Conservation (phyloP, 1,284 basidiomycete genomes). For the Trametes sp. region DNA sequence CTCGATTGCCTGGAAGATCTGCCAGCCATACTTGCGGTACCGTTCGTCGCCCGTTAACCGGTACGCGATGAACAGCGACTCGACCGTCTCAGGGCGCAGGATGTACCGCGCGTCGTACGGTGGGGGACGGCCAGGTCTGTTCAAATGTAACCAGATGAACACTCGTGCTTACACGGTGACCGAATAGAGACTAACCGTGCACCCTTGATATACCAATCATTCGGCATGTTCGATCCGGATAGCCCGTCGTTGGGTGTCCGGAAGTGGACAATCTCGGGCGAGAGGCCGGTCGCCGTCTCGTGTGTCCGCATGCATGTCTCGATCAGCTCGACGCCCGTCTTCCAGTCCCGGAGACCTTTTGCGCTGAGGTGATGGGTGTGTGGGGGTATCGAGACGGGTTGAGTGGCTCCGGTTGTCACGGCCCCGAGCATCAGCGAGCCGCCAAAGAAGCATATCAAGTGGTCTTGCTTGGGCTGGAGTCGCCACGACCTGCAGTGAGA, state of each 20-base stretch:
- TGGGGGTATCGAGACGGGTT: constrained; percentile 67
- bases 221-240: constrained; percentile 48
- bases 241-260: constrained; percentile 62
- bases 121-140: constrained; percentile 56
- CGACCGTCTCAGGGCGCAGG: constrained; percentile 92
- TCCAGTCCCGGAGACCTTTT: constrained; percentile 79
- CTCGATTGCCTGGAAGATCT: constrained; percentile 91
- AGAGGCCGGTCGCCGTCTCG: constrained; percentile 84
- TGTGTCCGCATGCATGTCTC: constrained; percentile 92
- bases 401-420: constrained; percentile 65
- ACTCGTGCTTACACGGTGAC: no score
- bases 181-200: constrained; percentile 53
- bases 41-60: constrained; percentile 84
- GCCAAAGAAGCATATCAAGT: constrained; percentile 94
- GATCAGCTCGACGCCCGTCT: constrained; percentile 81
- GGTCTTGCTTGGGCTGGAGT: constrained; percentile 89
- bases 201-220: constrained; percentile 92
- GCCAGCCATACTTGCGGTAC: constrained; percentile 90
- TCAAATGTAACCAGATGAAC: no score
- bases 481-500: constrained; percentile 65
- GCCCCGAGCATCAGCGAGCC: constrained; percentile 93
- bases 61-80: constrained; percentile 91
- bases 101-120: constrained; percentile 91
- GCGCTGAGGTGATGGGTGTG: constrained; percentile 60
- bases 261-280: constrained; percentile 88